Evolutionary conservation across 2,329 filamentous ascomycete genomes (phyloP).

Genomic region (Trichothecium roseum): DNA sequence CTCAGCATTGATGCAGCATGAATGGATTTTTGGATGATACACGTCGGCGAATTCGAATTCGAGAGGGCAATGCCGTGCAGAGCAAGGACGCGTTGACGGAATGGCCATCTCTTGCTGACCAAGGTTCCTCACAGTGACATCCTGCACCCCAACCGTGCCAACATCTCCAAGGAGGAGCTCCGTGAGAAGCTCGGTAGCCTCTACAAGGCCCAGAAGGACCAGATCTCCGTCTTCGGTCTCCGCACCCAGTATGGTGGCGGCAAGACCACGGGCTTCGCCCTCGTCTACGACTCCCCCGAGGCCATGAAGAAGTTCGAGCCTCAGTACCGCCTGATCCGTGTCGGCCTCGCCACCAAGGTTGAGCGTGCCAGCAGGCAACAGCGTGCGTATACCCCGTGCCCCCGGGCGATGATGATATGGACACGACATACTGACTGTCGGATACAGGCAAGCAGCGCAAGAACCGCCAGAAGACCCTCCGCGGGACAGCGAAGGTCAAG

Average conservation of each 20-base stretch:
- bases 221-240: constrained; percentile 96
- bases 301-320: constrained; percentile 99
- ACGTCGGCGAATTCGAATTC: background rate
- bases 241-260: constrained; percentile 98
- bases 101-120: constrained; percentile 4
- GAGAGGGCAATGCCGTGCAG: background rate
- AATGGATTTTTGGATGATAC: background rate
- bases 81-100: background rate
- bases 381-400: constrained; percentile 57
- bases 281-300: constrained; percentile 97
- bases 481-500: constrained; percentile 97
- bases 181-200: constrained; percentile 86
- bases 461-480: constrained; percentile 98
- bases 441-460: constrained; percentile 96
- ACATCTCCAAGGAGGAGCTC: constrained; percentile 99
- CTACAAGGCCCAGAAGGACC: constrained; percentile 98
- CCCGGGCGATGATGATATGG: background rate
- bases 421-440: background rate
- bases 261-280: constrained; percentile 98
- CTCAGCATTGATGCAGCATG: background rate
- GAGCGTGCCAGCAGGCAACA: constrained; percentile 98
- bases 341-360: constrained; percentile 85
- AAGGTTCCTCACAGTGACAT: constrained; percentile 62
- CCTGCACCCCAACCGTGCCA: constrained; percentile 96
- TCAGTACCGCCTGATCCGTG: constrained; percentile 89